Conservation (phyloP, 352 stramenopile species). For the Phytopythium helicoides region DNA sequence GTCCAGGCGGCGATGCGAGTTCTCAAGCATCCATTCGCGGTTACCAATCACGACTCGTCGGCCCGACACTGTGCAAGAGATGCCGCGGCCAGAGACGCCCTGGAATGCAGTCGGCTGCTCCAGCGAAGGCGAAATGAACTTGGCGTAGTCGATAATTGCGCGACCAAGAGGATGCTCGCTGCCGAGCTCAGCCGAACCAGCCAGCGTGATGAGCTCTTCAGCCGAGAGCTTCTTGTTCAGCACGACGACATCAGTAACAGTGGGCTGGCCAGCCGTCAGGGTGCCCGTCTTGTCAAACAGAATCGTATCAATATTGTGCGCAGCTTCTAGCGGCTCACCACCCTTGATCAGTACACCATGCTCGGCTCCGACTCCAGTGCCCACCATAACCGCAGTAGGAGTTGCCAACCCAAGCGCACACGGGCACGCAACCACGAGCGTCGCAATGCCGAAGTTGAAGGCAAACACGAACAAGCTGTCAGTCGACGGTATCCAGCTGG, state of each 20-base stretch:
- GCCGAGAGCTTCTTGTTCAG: constrained; percentile 52
- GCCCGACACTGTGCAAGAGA: constrained; percentile 36
- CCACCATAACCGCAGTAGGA: constrained; percentile 76
- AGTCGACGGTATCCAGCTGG: constrained; percentile 48
- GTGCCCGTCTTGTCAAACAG: constrained; percentile 85
- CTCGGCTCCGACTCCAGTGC: constrained; percentile 73
- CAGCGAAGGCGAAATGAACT: constrained; percentile 5
- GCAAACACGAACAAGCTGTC: constrained; percentile 71
- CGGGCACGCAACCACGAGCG: constrained; percentile 76
- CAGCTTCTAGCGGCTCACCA: constrained; percentile 60
- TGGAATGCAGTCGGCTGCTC: constrained; percentile 32
- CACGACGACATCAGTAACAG: constrained; percentile 26
- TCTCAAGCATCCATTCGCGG: constrained; percentile 60
- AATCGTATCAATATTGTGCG: constrained; percentile 59
- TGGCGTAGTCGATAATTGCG: constrained; percentile 45
- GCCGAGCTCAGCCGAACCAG: constrained; percentile 36
- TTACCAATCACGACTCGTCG: constrained; percentile 44
- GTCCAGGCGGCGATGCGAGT: constrained; percentile 39
- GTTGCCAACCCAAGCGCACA: constrained; percentile 75
- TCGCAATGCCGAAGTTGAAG: constrained; percentile 71
- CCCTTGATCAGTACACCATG: constrained; percentile 83
- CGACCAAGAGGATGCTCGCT: constrained; percentile 71
- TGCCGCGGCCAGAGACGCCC: constrained; percentile 53
- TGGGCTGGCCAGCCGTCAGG: constrained; percentile 56
- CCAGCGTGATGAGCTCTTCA: constrained; percentile 44